phyloP scores from a whole-genome alignment of 2,329 filamentous ascomycete species.

The Colletotrichum aenigma region DNA sequence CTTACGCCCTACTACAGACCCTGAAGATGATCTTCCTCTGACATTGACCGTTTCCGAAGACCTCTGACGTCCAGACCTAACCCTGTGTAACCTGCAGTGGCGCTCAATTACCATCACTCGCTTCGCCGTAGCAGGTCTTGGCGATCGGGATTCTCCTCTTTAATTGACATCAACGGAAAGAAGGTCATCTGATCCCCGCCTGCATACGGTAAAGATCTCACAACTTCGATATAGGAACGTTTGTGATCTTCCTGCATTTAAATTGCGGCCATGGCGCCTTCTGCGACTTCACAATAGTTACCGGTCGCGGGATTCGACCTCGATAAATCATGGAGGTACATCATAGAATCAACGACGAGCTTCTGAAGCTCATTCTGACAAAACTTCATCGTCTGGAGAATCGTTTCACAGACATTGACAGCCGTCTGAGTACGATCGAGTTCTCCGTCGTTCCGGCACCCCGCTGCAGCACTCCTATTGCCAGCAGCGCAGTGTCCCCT shows the following conservation, averaged over 20 bases:
- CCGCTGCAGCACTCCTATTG: background rate
- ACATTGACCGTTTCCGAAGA: background rate
- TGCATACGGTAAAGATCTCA: background rate
- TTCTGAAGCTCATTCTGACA: conserved; percentile 8
- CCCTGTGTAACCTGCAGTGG: background rate
- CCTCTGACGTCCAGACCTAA: background rate
- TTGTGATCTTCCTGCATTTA: background rate
- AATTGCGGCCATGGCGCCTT: background rate
- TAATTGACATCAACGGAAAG: background rate
- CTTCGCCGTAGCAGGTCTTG: background rate
- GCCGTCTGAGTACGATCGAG: background rate
- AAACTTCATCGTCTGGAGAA: conserved; percentile 1
- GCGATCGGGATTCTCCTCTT: background rate
- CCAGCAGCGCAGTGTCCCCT: background rate
- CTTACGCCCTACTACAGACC: background rate
- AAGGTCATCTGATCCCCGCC: background rate
- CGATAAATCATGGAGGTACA: background rate
- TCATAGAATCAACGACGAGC: conserved; percentile 1
- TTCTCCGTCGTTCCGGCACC: background rate
- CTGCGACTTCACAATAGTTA: background rate
- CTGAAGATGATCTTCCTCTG: background rate
- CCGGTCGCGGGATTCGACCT: background rate
- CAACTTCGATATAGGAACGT: background rate
- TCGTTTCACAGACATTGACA: background rate
- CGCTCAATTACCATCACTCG: background rate